Base-by-base conservation (phyloP, 1,284 basidiomycete genomes). In the Puccinia coronata region DNA sequence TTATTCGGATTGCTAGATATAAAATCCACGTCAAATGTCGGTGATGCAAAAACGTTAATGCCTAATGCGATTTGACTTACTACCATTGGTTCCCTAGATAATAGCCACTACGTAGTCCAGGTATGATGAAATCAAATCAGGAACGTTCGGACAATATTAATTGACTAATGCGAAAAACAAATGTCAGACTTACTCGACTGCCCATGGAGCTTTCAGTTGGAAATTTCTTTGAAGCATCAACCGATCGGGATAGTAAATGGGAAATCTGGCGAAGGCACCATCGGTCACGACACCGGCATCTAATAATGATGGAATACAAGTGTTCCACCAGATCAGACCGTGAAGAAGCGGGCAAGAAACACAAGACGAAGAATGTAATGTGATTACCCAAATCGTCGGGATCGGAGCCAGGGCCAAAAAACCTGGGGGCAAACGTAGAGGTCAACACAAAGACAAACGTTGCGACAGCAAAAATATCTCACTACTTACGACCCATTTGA, bases 151-250 rank as follows among this genome's bases (percentile, higher is more conserved):
- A 69, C 31, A 47, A 47, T 47, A 49, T n/a, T n/a, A 20, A 28
- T 51, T 2, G 18, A 31, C 41, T 23, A 28, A 43, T 18, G 63
- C 2, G 55, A 31, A 25, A 43, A 43, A 31, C 36, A 3, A 41
- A 49, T 47, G 47, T 8, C 1, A 25, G n/a, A 59, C 77, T 34
- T 18, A 80, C 78, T 51, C 39, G 34, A 72, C 39, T n/a, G 47
- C 69, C n/a, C 63, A 80, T 12, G 57, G 41, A 23, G 20, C 0
- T 69, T 18, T 16, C 73, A 34, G 6, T 47, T 25, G 31, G 31
- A 80, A 80, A 31, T 80, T 80, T 51, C 78, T 57, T 80, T 72
- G 53, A 3, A 80, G 78, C 41, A 71, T 49, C 47, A 61, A 43
- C 16, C 43, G 39, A 31, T 47, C 47, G 41, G 78, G 78, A 43